Conservation (phyloP, 2,329 filamentous ascomycete genomes). For the Diatrype stigma region DNA sequence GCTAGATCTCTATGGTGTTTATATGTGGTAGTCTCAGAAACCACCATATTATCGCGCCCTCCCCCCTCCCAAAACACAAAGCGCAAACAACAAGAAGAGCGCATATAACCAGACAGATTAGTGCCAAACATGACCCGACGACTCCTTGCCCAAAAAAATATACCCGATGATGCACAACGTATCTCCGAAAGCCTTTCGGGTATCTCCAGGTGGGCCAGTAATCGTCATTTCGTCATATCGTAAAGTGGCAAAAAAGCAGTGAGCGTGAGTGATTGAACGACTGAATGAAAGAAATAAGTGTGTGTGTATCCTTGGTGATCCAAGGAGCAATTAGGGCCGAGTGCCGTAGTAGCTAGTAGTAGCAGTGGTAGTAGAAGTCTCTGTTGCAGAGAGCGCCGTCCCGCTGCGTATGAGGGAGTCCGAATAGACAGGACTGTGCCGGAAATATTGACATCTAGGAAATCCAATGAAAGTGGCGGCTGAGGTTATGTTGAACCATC, state of each 20-base stretch:
- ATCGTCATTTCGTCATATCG: constrained; percentile 11
- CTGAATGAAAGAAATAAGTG: background rate
- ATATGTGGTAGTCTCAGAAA: background rate
- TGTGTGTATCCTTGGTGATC: background rate
- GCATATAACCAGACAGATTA: too few relatives aligned
- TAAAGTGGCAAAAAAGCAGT: background rate
- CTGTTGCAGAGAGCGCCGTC: background rate
- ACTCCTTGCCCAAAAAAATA: background rate
- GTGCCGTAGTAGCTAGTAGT: background rate
- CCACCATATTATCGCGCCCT: constrained; percentile 4
- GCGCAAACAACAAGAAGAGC: background rate
- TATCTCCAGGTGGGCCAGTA: background rate
- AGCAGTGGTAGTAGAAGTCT: background rate
- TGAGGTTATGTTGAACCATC: background rate
- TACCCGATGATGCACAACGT: background rate
- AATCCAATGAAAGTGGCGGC: background rate
- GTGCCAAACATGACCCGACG: background rate
- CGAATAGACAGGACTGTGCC: too few relatives aligned
- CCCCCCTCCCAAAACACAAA: constrained; percentile 1
- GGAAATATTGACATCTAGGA: background rate
- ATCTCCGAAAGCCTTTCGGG: background rate
- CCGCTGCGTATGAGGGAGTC: background rate
- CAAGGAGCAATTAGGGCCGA: background rate
- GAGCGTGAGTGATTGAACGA: background rate
- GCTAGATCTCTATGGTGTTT: background rate